Evolutionary conservation across 805 yeast genomes (phyloP), one percentile per base, ranked within the genome.

Genomic region (Starmerella powellii): DNA sequence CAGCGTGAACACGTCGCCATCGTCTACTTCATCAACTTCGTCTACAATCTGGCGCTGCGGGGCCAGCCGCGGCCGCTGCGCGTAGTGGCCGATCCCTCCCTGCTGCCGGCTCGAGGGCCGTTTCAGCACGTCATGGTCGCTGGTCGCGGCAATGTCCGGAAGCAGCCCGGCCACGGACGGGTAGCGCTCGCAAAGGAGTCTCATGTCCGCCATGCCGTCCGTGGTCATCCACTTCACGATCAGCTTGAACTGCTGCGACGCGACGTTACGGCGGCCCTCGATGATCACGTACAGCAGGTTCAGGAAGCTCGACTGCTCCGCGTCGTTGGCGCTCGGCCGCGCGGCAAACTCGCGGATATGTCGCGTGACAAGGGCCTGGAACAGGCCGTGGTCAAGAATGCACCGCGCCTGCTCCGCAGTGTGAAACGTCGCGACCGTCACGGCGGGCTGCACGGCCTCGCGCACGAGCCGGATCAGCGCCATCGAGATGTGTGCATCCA

Each of bases 291-390:
- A 43, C 39, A 61, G 45, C 30, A 87, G 64, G 56, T 81, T 86
- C 35, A 85, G 64, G 48, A 88, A 72, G 5, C 87, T 72, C 0
- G 95, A 85, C 54, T 76, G 80, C 2, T 80, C 70, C 45, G 86
- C 61, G 55, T 78, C 80, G 56, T 81, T 76, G 30, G 62, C 60
- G 24, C 65, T 60, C 6, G 69, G 63, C 8, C 74, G 71, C 12
- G 64, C 68, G 18, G 64, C 60, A 47, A n/a, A 33, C 17, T 19
- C 21, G 37, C 27, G 27, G 11, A 33, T 16, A 27, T 81, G 65
- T 37, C 74, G 63, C 1, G 58, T 55, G 43, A 82, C 67, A 27
- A 78, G 65, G 17, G 66, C 62, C 3, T 61, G 65, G 40, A 78
- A 64, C 4, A 78, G 56, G 37, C 74, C 69, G 42, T 74, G 64